Base-by-base conservation (phyloP, 768 basidiomycete genomes). In the Hericium rajendrae region DNA sequence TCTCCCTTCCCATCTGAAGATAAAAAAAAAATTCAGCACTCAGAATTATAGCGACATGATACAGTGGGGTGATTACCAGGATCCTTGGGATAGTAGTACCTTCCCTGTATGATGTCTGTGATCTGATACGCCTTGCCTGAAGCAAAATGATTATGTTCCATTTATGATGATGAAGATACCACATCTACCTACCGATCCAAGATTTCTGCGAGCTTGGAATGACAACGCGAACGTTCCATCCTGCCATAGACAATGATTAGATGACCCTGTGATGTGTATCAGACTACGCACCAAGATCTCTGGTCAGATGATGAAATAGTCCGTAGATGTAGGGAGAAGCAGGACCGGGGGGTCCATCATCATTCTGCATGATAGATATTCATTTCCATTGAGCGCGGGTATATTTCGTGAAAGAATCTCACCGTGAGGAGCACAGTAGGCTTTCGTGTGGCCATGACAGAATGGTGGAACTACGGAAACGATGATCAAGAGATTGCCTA, bases 101-200 rank as follows among this genome's bases (percentile, higher is more conserved):
- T 71, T 22, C 90, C 90, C 56, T 72, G 75, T 10, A 84, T 82
- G 41, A 82, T 73, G 62, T 91, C 86, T 46, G 80, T 84, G 67
- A 91, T 88, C 51, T 88, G 85, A 67, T 82, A 91, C 26, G 90
- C 85, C 66, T 87, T 89, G 48, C 91, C 89, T 90, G 61, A n/a
- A 46, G 26, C 18, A 37, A 8, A 28, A 57, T 38, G 56, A 59
- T 22, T 40, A 26, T 22, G 18, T 32, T 37, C 26, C n/a, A n/a
- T n/a, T 26, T 51, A 28, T 48, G 39, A n/a, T 11, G 32, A 26
- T 18, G 39, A 48, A 41, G 26, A 26, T 38, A 57, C 28, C 20
- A 48, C 40, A 22, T 41, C 6, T 41, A 66, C 75, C 54, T 59
- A 87, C 90, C 91, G 38, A 93, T 91, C 90, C 91, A 93, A 39